phyloP scores from a whole-genome alignment of 169 alveolate species.

The Cyclospora cayetanensis region DNA sequence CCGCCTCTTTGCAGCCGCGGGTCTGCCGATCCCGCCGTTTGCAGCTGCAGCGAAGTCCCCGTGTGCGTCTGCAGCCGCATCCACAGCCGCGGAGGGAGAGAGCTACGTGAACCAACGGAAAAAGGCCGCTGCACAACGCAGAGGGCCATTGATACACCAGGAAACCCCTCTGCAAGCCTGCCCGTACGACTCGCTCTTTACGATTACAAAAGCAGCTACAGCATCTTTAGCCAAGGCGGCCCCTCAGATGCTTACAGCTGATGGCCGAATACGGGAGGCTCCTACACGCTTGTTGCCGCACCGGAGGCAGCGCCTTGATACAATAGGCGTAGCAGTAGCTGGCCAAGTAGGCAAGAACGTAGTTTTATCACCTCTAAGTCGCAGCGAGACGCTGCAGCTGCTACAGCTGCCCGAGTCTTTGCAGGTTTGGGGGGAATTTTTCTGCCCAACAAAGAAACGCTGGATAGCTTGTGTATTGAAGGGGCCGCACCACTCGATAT shows the following conservation, averaged over 20 bases:
- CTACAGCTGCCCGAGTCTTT: constrained; percentile 32
- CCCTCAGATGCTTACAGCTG: background rate
- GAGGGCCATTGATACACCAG: background rate
- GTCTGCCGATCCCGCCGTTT: constrained; percentile 44
- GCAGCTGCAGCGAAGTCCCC: background rate
- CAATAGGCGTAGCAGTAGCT: constrained; percentile 22
- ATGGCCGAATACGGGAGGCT: background rate
- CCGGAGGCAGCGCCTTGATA: background rate
- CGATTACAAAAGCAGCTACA: background rate
- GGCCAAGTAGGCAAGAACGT: background rate
- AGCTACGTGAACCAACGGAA: background rate
- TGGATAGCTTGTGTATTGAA: constrained; percentile 36
- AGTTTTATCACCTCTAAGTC: background rate
- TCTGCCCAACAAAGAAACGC: background rate
- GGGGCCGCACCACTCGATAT: background rate
- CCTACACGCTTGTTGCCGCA: background rate
- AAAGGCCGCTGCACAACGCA: background rate
- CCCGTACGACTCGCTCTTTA: background rate
- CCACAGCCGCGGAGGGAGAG: background rate
- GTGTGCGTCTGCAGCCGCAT: background rate
- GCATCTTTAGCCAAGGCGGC: constrained; percentile 25
- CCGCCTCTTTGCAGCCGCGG: background rate
- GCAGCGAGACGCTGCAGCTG: constrained; percentile 42
- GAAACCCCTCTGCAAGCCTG: background rate
- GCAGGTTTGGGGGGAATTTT: constrained; percentile 53